Conservation (phyloP, 768 basidiomycete genomes). For the Pleurotus giganteus region DNA sequence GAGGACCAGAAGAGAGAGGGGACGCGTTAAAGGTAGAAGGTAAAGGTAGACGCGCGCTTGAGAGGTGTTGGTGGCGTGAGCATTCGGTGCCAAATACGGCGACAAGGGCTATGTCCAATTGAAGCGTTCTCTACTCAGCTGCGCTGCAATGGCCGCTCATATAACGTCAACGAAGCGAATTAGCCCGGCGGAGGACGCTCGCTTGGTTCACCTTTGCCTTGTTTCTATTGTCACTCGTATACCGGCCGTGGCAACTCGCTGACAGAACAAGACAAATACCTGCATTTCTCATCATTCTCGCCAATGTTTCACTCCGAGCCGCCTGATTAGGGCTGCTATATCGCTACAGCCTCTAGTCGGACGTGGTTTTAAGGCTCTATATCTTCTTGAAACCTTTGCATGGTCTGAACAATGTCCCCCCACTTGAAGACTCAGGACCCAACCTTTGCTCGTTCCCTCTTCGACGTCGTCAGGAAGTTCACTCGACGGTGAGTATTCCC, state of each 20-base stretch:
- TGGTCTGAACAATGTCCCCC: constrained; percentile 7
- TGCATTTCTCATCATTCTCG: constrained; percentile 9
- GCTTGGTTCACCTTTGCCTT: constrained; percentile 9
- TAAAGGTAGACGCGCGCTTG: constrained; percentile 1
- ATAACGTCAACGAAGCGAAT: neutral
- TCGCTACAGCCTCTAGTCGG: constrained; percentile 10
- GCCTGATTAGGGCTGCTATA: constrained; percentile 1
- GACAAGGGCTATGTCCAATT: neutral
- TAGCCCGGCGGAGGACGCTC: constrained; percentile 5
- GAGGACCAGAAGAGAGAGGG: neutral
- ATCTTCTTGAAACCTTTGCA: neutral
- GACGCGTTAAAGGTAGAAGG: neutral
- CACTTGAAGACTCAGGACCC: constrained; percentile 44
- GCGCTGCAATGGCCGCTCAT: constrained; percentile 1
- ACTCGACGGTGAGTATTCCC: constrained; percentile 26
- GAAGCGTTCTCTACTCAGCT: neutral
- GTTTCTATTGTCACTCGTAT: constrained; percentile 1
- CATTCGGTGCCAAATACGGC: neutral
- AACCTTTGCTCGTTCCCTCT: constrained; percentile 49
- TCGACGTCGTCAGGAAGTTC: constrained; percentile 40
- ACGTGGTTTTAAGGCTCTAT: neutral
- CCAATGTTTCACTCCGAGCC: neutral
- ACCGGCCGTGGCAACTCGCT: neutral
- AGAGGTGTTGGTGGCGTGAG: neutral
- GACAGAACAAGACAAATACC: constrained; percentile 9